These are phyloP conservation scores for Coniosporium tulheliwenetii DNA, from an alignment of 2,329 filamentous ascomycete genomes.

Conservation along the genomic window DNA sequence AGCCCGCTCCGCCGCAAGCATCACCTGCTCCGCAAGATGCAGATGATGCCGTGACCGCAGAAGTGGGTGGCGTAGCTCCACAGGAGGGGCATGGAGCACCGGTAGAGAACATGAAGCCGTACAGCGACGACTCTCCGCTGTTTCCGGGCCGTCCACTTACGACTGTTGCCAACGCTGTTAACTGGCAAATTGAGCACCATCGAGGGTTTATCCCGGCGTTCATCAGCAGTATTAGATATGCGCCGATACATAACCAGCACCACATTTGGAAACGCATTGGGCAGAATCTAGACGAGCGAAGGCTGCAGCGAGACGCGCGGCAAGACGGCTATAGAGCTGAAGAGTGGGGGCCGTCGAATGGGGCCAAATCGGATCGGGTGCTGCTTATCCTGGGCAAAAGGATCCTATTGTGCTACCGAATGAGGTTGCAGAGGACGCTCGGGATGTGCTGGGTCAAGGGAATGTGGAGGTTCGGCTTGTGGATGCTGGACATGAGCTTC, in stretches of 20 bases:
- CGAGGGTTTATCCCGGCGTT: constrained; percentile 54
- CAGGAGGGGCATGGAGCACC: not conserved
- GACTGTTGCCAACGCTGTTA: constrained; percentile 46
- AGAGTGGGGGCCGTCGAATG: constrained; percentile 14
- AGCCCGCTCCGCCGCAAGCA: constrained; percentile 4
- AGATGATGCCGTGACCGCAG: constrained; percentile 21
- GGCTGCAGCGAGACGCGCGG: constrained; percentile 8
- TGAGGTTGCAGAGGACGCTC: constrained; percentile 48
- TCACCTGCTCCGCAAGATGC: constrained; percentile 15
- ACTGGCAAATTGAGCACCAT: constrained; percentile 55
- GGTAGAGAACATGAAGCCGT: constrained; percentile 10
- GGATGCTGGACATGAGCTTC: constrained; percentile 54
- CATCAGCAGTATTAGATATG: constrained; percentile 52
- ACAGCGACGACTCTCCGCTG: constrained; percentile 16
- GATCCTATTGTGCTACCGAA: constrained; percentile 53
- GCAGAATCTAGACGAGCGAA: constrained; percentile 28
- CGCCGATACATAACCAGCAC: constrained; percentile 51
- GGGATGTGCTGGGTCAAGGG: constrained; percentile 36
- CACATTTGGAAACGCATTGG: constrained; percentile 46
- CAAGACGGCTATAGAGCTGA: constrained; percentile 9
- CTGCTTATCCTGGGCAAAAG: constrained; percentile 49
- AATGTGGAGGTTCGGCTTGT: constrained; percentile 43
- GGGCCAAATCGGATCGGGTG: constrained; percentile 34
- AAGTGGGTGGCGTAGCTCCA: constrained; percentile 18
- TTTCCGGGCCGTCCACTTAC: constrained; percentile 35